phyloP scores from a whole-genome alignment of 1,284 basidiomycete genomes.

The Ustilago curta region DNA sequence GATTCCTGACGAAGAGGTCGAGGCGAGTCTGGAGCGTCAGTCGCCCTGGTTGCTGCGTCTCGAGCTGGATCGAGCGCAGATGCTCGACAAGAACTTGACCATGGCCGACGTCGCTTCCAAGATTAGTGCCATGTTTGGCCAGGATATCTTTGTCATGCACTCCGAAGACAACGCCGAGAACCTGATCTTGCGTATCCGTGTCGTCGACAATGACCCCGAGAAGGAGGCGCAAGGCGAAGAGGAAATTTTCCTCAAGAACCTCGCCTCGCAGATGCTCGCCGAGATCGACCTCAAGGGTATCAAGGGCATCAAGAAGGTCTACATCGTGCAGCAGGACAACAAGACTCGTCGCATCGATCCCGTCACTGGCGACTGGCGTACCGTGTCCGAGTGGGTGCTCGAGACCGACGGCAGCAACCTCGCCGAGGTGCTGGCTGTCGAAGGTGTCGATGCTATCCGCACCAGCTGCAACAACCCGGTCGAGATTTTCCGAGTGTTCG shows the following conservation, averaged over 20 bases:
- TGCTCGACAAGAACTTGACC: conserved; percentile 95
- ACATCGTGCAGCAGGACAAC: conserved; percentile 88
- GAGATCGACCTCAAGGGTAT: conserved; percentile 93
- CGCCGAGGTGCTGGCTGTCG: conserved; percentile 82
- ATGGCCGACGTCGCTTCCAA: conserved; percentile 95
- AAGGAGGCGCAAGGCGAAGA: conserved; percentile 95
- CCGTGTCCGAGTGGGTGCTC: conserved; percentile 84
- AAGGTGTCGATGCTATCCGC: conserved; percentile 90
- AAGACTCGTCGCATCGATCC: conserved; percentile 72
- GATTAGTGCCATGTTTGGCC: conserved; percentile 93
- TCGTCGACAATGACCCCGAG: conserved; percentile 84
- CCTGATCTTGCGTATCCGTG: conserved; percentile 93
- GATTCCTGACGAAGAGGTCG: conserved; percentile 96
- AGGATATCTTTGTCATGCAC: conserved; percentile 97
- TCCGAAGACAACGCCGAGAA: conserved; percentile 99
- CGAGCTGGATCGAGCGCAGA: conserved; percentile 94
- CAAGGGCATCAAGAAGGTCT: conserved; percentile 89
- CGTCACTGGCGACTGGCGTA: conserved; percentile 65
- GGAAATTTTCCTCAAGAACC: conserved; percentile 93
- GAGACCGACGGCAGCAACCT: conserved; percentile 85
- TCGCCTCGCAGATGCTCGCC: conserved; percentile 96
- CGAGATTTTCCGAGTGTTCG: conserved; percentile 94
- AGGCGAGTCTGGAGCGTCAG: conserved; percentile 87
- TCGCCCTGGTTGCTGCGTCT: conserved; percentile 98
- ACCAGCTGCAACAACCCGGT: conserved; percentile 98